phyloP scores from a whole-genome alignment of 805 yeast genomes.

The Candida maris region DNA sequence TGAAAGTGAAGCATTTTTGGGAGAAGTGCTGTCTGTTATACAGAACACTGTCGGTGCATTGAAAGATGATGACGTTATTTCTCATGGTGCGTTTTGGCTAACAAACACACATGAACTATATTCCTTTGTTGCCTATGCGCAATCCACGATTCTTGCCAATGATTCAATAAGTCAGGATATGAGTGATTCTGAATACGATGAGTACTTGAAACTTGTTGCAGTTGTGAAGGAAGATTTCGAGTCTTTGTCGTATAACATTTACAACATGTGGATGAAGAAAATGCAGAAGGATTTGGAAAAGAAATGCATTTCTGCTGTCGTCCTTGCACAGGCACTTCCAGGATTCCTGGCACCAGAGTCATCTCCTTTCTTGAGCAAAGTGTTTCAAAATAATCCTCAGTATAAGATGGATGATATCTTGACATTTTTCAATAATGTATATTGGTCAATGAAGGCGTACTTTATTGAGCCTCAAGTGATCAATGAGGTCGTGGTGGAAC shows the following conservation, averaged over 20 bases:
- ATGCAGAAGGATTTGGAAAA: conserved; percentile 86
- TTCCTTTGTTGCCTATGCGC: conserved; percentile 93
- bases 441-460: conserved; percentile 90
- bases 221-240: conserved; percentile 94
- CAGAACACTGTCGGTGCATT: conserved; percentile 77
- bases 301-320: conserved; percentile 93
- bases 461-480: conserved; percentile 81
- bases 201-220: conserved; percentile 82
- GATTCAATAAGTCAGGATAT: conserved; percentile 76
- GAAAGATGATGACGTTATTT: conserved; percentile 81
- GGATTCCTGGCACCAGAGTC: conserved; percentile 90
- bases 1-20: conserved; percentile 87
- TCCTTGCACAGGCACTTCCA: conserved; percentile 89
- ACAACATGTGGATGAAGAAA: conserved; percentile 96
- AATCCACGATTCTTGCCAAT: conserved; percentile 82
- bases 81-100: conserved; percentile 96
- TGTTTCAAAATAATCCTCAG: conserved; percentile 66
- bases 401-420: conserved; percentile 94
- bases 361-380: conserved; percentile 74
- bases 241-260: conserved; percentile 86
- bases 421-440: conserved; percentile 82
- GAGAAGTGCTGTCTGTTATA: conserved; percentile 81
- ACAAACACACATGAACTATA: conserved; percentile 93
- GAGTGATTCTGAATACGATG: conserved; percentile 86
- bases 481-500: conserved; percentile 77